Conservation (phyloP, 1,284 basidiomycete species). For the Naganishia sp. region DNA sequence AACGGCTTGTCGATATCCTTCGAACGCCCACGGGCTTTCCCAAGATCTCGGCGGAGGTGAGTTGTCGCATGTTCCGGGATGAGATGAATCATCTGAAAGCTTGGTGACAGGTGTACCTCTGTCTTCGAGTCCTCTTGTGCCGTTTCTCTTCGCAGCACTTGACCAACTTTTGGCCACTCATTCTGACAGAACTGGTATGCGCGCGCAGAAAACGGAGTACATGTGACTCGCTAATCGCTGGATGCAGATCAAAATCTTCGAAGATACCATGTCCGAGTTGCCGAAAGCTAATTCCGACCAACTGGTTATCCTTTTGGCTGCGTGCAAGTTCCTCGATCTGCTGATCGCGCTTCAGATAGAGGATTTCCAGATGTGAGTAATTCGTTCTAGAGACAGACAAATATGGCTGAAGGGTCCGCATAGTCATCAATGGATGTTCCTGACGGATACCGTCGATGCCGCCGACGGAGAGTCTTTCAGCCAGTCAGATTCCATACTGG, state of each 20-base stretch:
- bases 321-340: constrained; percentile 91
- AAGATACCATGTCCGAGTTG: constrained; percentile 55
- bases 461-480: constrained; percentile 82
- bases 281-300: constrained; percentile 75
- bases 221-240: not conserved
- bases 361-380: constrained; percentile 90
- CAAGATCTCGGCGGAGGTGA: constrained; percentile 84
- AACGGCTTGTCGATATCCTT: constrained; percentile 92
- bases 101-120: constrained; percentile 67
- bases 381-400: not conserved
- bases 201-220: not conserved
- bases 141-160: constrained; percentile 89
- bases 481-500: constrained; percentile 82
- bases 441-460: constrained; percentile 96
- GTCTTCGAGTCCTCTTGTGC: constrained; percentile 85
- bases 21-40: constrained; percentile 73
- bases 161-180: constrained; percentile 94
- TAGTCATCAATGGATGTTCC: constrained; percentile 98
- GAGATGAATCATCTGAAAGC: not conserved
- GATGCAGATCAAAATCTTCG: constrained; percentile 64
- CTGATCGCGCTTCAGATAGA: constrained; percentile 89
- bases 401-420: not conserved
- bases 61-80: constrained; percentile 27
- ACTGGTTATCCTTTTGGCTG: constrained; percentile 76
- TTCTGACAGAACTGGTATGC: constrained; percentile 84